Percentiles rank a stretch among this genome's conserved stretches.
Conservation (phyloP, 116 monocot species). For the Thalassia testudinum region DNA sequence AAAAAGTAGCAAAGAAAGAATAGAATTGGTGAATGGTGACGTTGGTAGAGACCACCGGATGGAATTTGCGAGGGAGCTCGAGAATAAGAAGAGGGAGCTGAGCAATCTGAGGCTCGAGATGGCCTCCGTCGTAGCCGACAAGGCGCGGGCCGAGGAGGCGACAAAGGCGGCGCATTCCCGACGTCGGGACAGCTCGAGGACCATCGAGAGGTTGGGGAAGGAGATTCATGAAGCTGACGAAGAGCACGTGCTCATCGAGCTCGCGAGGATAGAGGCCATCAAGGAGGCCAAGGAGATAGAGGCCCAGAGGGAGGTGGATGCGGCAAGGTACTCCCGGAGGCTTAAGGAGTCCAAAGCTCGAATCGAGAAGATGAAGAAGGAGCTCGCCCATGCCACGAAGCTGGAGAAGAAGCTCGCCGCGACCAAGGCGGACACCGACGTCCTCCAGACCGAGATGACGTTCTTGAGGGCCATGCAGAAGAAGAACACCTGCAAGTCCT, state of each 20-base stretch:
- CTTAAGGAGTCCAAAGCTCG: slow-evolving; percentile 21
- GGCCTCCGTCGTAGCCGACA: slow-evolving; percentile 6
- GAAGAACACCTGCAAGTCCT: slow-evolving; percentile 1
- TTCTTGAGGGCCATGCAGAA: slow-evolving; percentile 44
- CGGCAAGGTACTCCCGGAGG: slow-evolving; percentile 13
- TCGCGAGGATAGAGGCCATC: slow-evolving; percentile 77
- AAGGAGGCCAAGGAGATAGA: slow-evolving; percentile 50
- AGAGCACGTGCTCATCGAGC: slow-evolving; percentile 75
- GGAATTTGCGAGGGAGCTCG: slow-evolving; percentile 21
- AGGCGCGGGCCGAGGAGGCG: slow-evolving; percentile 10
- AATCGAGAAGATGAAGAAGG: slow-evolving; percentile 16
- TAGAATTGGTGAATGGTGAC: too few relatives aligned
- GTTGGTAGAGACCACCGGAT: background rate
- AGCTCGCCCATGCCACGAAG: slow-evolving; percentile 16
- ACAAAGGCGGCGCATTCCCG: background rate
- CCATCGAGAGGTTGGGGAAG: slow-evolving; percentile 25
- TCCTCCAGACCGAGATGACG: slow-evolving; percentile 52
- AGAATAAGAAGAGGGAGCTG: slow-evolving; percentile 26
- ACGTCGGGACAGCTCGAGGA: slow-evolving; percentile 3
- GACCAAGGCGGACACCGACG: slow-evolving; percentile 37
- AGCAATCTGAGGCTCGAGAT: slow-evolving; percentile 35
- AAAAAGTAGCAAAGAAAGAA: background rate
- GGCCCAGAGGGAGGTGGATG: slow-evolving; percentile 23
- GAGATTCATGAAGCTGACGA: slow-evolving; percentile 46
- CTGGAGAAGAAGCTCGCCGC: slow-evolving; percentile 37